Conservation (phyloP, 345 rosid genomes). For the Eutrema yunnanense region DNA sequence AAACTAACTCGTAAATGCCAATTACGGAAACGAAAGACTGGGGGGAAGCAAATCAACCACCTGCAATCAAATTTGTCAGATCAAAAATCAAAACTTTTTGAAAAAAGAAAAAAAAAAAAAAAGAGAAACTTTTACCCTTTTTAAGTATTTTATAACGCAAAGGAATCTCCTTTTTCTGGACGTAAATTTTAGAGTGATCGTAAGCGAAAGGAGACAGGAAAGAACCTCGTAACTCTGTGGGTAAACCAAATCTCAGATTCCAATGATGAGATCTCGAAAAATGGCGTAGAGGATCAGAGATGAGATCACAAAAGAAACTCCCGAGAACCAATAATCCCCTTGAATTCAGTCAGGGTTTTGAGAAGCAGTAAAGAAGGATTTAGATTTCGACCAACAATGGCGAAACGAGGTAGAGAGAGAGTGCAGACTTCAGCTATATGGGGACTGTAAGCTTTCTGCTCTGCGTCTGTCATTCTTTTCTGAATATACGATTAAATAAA, state of each 20-base stretch:
- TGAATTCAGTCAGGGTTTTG: conserved; percentile 27
- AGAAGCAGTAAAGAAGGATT: conserved; percentile 11
- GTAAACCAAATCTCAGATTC: not conserved
- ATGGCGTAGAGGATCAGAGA: conserved; percentile 21
- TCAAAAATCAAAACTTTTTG: conserved; percentile 11
- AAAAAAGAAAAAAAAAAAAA: not conserved
- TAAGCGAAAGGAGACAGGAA: not conserved
- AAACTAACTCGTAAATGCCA: not conserved
- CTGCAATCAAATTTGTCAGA: conserved; percentile 29
- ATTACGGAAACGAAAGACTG: conserved; percentile 8
- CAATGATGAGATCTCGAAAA: conserved; percentile 23
- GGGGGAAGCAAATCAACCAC: conserved; percentile 16
- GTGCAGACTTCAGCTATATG: conserved; percentile 11
- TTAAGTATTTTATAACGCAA: not conserved
- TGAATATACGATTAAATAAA: not conserved
- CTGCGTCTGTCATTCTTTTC: not conserved
- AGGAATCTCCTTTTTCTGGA: not conserved
- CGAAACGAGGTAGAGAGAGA: not conserved
- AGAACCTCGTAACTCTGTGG: not conserved
- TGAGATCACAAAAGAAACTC: conserved; percentile 15
- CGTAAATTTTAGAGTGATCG: not conserved
- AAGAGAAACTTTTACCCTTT: not conserved
- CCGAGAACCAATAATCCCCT: not conserved
- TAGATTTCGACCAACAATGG: conserved; percentile 23
- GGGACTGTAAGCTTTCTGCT: not conserved